Base-by-base conservation (phyloP, 2,329 filamentous ascomycete species). In the Colletotrichum noveboracense region DNA sequence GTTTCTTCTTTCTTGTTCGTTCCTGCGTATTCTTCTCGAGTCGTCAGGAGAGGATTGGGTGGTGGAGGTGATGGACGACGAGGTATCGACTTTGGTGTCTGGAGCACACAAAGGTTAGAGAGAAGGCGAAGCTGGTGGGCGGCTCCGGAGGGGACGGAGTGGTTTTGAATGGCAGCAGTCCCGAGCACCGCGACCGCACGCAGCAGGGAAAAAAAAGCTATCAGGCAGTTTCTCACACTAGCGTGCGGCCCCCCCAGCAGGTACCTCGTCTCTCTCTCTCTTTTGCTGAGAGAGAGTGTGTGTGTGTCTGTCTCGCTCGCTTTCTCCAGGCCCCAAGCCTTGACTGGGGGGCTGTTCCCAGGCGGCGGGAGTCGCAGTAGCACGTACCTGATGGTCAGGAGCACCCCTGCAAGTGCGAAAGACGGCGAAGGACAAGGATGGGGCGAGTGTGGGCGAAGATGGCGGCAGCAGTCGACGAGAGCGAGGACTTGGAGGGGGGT, bases 91-190 rank as follows among this genome's bases (percentile, higher is more conserved):
- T 76, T 76, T 76, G 74, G 74, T 75, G 75, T 75, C 68, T 77
- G 60, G 66, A 76, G 74, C 70, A 76, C 67, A 76, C 74, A 71
- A 76, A 76, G 74, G 58, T 70, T 74, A 26, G 61, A 55, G 66
- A 66, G 58, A 61, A 75, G 58, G 28, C 38, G 66, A 56, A 64
- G 48, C 48, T 71, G 65, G n/a, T 64, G 72, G 48, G 70, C 72
- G 66, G 68, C 72, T 71, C 62, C 68, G 72, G 75, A 77, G 75
- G 75, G 72, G 64, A 77, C 64, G 75, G 72, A 75, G 75, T 77
- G 68, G 72, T 75, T 77, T 77, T 77, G 75, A 77, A 77, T 75
- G 72, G 72, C 71, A 52, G 67, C 32, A 60, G 58, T 60, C 38
- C 36, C 65, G 58, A 74, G 74, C 74, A 64, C 64, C 32, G 74